These are phyloP conservation scores for Trametes coccinea DNA, from an alignment of 768 basidiomycete species.

Conservation along the genomic window DNA sequence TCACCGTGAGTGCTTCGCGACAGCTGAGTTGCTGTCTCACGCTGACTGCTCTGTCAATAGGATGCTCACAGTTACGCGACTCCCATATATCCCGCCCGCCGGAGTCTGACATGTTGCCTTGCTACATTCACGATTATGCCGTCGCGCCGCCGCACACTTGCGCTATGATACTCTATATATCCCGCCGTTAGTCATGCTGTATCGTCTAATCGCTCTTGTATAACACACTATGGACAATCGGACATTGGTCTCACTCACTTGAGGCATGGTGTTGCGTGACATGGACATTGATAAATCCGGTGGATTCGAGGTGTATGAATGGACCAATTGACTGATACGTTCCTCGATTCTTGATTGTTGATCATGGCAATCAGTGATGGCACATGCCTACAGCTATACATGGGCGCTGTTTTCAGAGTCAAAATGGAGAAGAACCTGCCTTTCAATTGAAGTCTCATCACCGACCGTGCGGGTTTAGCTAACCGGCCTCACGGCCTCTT, in stretches of 20 bases:
- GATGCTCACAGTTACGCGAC: background rate
- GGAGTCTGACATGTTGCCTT: slow-evolving; percentile 3
- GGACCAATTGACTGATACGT: slow-evolving; percentile 12
- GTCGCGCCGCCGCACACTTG: background rate
- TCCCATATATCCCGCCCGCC: background rate
- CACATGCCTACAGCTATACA: slow-evolving; percentile 2
- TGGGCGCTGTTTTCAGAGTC: slow-evolving; percentile 12
- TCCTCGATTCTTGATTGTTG: slow-evolving; percentile 17
- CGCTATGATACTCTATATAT: slow-evolving; percentile 13
- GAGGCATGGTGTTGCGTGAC: slow-evolving; percentile 1
- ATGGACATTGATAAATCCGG: background rate
- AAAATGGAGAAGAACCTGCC: slow-evolving; percentile 2
- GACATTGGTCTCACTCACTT: background rate
- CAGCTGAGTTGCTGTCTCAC: background rate
- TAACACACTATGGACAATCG: slow-evolving; percentile 8
- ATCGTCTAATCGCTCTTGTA: slow-evolving; percentile 21
- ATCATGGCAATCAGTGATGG: slow-evolving; percentile 21
- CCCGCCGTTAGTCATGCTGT: slow-evolving; percentile 12
- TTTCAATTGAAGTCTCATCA: background rate
- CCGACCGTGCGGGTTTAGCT: slow-evolving; percentile 2
- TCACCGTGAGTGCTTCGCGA: slow-evolving; percentile 2
- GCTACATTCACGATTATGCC: background rate
- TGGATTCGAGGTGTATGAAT: background rate
- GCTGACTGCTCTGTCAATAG: background rate
- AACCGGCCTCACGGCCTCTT: slow-evolving; percentile 44